Base-by-base conservation (phyloP, 2,329 filamentous ascomycete genomes). In the Nectriaceae sp. region DNA sequence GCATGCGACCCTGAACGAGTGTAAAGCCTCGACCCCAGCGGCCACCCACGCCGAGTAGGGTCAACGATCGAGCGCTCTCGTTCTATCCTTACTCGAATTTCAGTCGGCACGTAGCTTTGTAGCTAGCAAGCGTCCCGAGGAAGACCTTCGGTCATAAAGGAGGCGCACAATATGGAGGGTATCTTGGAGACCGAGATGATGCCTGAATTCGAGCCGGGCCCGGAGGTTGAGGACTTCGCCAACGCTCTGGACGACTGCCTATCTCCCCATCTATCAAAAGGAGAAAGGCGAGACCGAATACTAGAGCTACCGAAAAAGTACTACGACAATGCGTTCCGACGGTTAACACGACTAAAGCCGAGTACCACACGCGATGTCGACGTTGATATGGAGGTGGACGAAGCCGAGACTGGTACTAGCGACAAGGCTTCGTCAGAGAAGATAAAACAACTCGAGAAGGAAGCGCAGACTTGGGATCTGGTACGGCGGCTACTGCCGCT, bases 381-480 rank as follows among this genome's bases (percentile, higher is more conserved):
- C 49, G 75, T 77, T 38, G 76, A 76, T 40, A 79, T 84, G 73
- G 81, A 85, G 42, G 59, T 78, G 6, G 82, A 85, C 53, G 79
- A 80, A 35, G 66, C 63, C 35, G 74, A 76, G 15, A 64, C 70
- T 21, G 61, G 60, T 19, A 59, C 55, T 11, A 53, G 56, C 52
- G 61, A 53, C 42, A 54, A 50, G 39, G 56, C 56, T 49, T 60
- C 59, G 35, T 53, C 53, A 16, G 59, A 63, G 13, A 60, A 68
- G 40, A 62, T 57, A 41, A 64, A 54, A 79, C 62, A 80, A 47
- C 87, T 90, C 78, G 85, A 95, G 68, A 80, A 88, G 55, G 94
- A 99, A 70, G 83, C 85, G 35, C 90, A 95, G 61, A 94, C 91
- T 0, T 99, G 94, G 94, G 86, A 95, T 63, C 76, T 97, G 21